Evolutionary conservation across 75 land plant genomes (phyloP).

Genomic region (Sequoiadendron giganteum): DNA sequence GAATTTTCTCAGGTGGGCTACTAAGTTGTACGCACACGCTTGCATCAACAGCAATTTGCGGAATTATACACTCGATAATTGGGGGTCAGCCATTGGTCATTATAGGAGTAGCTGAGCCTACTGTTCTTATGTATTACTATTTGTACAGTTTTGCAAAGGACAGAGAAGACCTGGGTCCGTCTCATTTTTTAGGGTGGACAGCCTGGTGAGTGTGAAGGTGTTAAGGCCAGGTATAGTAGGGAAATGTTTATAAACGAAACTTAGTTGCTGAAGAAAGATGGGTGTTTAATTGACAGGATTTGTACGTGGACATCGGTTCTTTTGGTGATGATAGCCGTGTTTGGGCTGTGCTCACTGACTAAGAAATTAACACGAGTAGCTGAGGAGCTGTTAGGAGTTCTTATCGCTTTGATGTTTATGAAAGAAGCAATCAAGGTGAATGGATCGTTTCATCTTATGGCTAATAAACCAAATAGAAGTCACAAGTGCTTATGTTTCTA

Average conservation of each 20-base stretch:
- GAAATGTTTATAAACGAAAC: neutral
- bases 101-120: constrained; percentile 47
- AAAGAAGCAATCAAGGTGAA: constrained; percentile 43
- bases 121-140: constrained; percentile 38
- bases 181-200: constrained; percentile 36
- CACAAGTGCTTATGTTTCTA: neutral
- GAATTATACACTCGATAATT: constrained; percentile 34
- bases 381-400: constrained; percentile 50
- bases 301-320: constrained; percentile 38
- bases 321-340: constrained; percentile 19
- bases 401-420: constrained; percentile 42
- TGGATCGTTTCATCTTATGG: neutral
- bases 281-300: constrained; percentile 20
- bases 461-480: neutral
- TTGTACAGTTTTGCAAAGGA: constrained; percentile 38
- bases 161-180: constrained; percentile 22
- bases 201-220: constrained; percentile 19
- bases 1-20: constrained; percentile 22
- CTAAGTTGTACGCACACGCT: constrained; percentile 37
- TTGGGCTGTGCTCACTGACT: constrained; percentile 38
- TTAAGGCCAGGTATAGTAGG: neutral
- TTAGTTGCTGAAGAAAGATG: neutral
- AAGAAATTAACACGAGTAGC: constrained; percentile 43
- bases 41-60: constrained; percentile 40
- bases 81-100: constrained; percentile 43